These are phyloP conservation scores for Fusarium sp. DNA, from an alignment of 2,329 filamentous ascomycete species.

Conservation along the genomic window DNA sequence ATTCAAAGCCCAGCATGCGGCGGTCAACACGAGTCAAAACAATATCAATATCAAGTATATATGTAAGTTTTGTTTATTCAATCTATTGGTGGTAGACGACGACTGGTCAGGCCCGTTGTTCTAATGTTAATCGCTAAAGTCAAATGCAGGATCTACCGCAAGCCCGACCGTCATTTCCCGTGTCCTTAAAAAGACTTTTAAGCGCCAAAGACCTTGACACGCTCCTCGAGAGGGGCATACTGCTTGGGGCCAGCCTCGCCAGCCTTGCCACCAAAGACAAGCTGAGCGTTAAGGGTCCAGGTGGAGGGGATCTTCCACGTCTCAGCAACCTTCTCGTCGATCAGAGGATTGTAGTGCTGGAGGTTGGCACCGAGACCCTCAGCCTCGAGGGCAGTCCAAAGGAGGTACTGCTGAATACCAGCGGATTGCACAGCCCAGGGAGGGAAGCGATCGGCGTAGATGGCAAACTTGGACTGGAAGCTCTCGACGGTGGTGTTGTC, in stretches of 20 bases:
- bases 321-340: conserved; percentile 77
- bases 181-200: conserved; percentile 49
- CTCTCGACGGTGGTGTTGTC: conserved; percentile 76
- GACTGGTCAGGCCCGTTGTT: conserved; percentile 11
- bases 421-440: conserved; percentile 80
- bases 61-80: conserved; percentile 5
- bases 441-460: conserved; percentile 85
- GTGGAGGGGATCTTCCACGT: conserved; percentile 77
- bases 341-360: conserved; percentile 92
- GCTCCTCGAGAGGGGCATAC: conserved; percentile 74
- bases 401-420: conserved; percentile 82
- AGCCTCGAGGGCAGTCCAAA: conserved; percentile 86
- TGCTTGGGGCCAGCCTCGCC: conserved; percentile 72
- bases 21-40: neutral
- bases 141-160: conserved; percentile 20
- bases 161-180: conserved; percentile 12
- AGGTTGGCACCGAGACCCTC: conserved; percentile 90
- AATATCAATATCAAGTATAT: neutral
- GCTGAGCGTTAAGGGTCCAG: conserved; percentile 85
- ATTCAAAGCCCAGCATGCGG: neutral
- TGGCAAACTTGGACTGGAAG: conserved; percentile 76
- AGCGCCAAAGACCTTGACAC: conserved; percentile 74
- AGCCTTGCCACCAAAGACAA: conserved; percentile 81
- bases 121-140: conserved; percentile 28
- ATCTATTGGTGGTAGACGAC: conserved; percentile 5